These are phyloP conservation scores for Penicilliopsis zonata DNA, from an alignment of 495 filamentous ascomycete species.

Conservation along the genomic window DNA sequence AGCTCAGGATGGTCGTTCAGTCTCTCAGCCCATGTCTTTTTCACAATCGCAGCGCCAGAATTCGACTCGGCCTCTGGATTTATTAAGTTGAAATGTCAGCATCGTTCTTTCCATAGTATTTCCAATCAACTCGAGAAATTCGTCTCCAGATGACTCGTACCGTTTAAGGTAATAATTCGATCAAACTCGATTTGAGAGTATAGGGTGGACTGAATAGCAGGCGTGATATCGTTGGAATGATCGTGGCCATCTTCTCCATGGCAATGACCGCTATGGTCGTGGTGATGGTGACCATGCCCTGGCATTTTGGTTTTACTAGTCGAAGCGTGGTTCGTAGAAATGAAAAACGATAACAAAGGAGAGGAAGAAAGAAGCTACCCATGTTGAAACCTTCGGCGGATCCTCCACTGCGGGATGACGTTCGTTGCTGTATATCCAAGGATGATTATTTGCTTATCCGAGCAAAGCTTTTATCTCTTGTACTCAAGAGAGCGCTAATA, in stretches of 20 bases:
- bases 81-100: conserved; percentile 3
- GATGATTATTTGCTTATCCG: no score
- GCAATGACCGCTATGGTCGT: conserved; percentile 29
- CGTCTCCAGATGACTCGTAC: no score
- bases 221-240: conserved; percentile 82
- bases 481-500: no score
- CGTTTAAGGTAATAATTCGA: conserved; percentile 75
- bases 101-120: no score
- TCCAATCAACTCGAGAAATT: no score
- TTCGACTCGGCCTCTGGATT: conserved; percentile 41
- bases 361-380: no score
- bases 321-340: no score
- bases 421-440: no score
- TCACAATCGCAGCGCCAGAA: conserved; percentile 62
- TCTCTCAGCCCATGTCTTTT: conserved; percentile 83
- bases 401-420: no score
- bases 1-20: conserved; percentile 60
- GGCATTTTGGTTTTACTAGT: conserved; percentile 31
- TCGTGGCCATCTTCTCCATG: conserved; percentile 45
- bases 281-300: conserved; percentile 29
- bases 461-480: no score
- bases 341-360: no score
- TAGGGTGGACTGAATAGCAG: conserved; percentile 74
- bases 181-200: conserved; percentile 89
- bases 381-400: no score